Evolutionary conservation across 1,284 basidiomycete genomes (phyloP).

Genomic region (Ceratobasidium sp.): DNA sequence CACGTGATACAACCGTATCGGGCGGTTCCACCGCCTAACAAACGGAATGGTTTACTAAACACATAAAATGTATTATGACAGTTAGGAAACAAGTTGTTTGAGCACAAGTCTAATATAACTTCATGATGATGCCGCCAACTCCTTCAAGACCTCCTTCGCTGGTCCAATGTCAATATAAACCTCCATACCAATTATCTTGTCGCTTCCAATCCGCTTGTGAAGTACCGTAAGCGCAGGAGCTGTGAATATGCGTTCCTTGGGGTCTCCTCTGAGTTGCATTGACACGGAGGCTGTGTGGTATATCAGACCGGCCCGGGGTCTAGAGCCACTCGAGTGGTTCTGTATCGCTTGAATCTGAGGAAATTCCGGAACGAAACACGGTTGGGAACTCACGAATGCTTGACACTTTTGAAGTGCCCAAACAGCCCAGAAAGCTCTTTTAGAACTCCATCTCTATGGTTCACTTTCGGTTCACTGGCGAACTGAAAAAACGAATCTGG

Average conservation of each 20-base stretch:
- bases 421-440: neutral
- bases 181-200: neutral
- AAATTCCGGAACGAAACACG: neutral
- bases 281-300: constrained; percentile 24
- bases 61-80: too few species aligned
- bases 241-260: neutral
- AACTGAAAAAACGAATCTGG: constrained; percentile 11
- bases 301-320: constrained; percentile 3
- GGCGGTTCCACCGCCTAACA: too few species aligned
- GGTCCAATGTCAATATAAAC: constrained; percentile 14
- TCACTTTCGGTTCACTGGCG: neutral
- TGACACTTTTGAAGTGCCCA: neutral
- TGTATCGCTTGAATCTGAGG: too few species aligned
- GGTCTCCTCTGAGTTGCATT: constrained; percentile 11
- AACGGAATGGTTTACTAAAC: too few species aligned
- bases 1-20: too few species aligned
- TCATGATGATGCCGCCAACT: neutral
- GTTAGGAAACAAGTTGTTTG: too few species aligned
- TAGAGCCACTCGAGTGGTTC: constrained; percentile 9
- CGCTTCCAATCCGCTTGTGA: constrained; percentile 6
- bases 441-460: constrained; percentile 7
- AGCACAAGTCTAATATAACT: neutral
- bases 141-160: constrained; percentile 17
- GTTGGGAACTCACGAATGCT: neutral
- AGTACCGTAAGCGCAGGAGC: constrained; percentile 7